Percentiles rank a stretch among this genome's conserved stretches.
phyloP scores from a whole-genome alignment of 176 grass and related monocot genomes.

The Oryza glaberrima region DNA sequence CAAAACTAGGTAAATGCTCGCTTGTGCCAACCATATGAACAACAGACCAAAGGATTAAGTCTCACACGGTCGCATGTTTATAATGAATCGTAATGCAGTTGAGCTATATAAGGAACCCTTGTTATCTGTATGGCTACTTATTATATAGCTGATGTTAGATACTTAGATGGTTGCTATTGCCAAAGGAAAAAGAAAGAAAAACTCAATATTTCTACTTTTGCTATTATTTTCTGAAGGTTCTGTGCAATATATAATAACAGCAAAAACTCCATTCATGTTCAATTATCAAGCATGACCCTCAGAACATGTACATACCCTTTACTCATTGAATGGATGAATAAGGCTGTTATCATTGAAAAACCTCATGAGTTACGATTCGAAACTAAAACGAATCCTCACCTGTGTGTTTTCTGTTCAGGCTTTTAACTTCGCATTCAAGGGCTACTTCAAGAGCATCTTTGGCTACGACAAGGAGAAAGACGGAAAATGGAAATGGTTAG shows the following conservation, averaged over 20 bases:
- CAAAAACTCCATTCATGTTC: neutral
- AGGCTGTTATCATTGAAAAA: neutral
- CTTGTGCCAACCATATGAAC: neutral
- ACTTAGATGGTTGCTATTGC: neutral
- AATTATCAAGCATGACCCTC: conserved; percentile 14
- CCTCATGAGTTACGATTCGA: neutral
- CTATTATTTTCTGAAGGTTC: conserved; percentile 21
- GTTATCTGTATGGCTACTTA: neutral
- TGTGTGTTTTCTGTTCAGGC: conserved; percentile 54
- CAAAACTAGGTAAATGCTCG: neutral
- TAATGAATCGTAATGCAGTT: neutral
- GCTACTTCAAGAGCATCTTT: conserved; percentile 84
- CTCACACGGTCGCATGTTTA: neutral
- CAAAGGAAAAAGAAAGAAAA: conserved; percentile 7
- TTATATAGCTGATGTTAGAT: neutral
- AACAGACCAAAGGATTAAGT: neutral
- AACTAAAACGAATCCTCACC: conserved; percentile 21
- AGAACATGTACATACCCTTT: conserved; percentile 22
- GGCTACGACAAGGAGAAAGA: conserved; percentile 69
- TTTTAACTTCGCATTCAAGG: conserved; percentile 96
- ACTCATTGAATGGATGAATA: neutral
- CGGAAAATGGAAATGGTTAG: conserved; percentile 66
- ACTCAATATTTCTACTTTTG: neutral
- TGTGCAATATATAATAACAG: conserved; percentile 37
- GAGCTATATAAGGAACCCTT: neutral